A percentile compares a stretch with the other conserved stretches of the same genome.
Evolutionary conservation across 2,329 filamentous ascomycete species (phyloP).

Genomic region (Fusarium illudens): DNA sequence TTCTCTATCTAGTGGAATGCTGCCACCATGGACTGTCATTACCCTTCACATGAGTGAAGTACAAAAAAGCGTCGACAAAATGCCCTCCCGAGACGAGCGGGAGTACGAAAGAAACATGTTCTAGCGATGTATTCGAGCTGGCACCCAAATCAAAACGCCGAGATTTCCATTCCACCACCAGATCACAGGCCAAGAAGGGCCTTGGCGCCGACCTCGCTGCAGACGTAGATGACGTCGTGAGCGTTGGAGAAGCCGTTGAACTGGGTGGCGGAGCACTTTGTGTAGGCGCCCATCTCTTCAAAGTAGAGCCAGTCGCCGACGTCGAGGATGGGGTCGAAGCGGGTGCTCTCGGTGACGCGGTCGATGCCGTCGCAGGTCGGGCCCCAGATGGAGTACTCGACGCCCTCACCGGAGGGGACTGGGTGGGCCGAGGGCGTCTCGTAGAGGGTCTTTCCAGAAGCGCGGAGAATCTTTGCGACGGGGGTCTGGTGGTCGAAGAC

Average conservation of each 20-base stretch:
- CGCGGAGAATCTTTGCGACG: slow-evolving; percentile 79
- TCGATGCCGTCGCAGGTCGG: slow-evolving; percentile 98
- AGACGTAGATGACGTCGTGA: slow-evolving; percentile 94
- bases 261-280: slow-evolving; percentile 94
- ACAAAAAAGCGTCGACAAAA: slow-evolving; percentile 23
- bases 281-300: slow-evolving; percentile 98
- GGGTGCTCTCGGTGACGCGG: slow-evolving; percentile 84
- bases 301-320: slow-evolving; percentile 99
- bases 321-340: slow-evolving; percentile 79
- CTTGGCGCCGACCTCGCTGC: slow-evolving; percentile 86
- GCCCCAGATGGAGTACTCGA: slow-evolving; percentile 96
- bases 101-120: slow-evolving; percentile 31
- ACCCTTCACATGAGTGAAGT: neutral
- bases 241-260: slow-evolving; percentile 97
- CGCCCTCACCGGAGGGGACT: slow-evolving; percentile 57
- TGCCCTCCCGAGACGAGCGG: slow-evolving; percentile 12
- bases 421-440: slow-evolving; percentile 61
- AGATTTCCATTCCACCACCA: neutral
- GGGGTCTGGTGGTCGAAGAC: slow-evolving; percentile 99
- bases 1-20: neutral
- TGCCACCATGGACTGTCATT: neutral
- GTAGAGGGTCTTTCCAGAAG: slow-evolving; percentile 66
- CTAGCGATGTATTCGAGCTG: neutral
- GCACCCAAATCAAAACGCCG: neutral
- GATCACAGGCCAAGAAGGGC: slow-evolving; percentile 65